Evolutionary conservation across 2,329 filamentous ascomycete species (phyloP).

Genomic region (Laburnicola sp.): DNA sequence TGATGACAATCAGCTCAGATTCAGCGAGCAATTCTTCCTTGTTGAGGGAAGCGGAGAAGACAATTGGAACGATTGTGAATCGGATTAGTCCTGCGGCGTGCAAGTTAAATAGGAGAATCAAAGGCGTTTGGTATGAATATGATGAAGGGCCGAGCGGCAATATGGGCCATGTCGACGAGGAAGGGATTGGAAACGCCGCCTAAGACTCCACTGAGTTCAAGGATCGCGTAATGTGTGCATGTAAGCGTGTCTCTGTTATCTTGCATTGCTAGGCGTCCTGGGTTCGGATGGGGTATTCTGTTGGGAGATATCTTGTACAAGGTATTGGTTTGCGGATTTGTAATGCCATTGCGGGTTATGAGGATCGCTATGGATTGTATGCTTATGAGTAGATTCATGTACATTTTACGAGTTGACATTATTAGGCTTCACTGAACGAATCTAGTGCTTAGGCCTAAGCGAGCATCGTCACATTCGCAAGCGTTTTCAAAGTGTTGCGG

Average conservation of each 20-base stretch:
- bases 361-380: too few relatives aligned
- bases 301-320: too few relatives aligned
- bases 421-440: too few relatives aligned
- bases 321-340: too few relatives aligned
- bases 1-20: conserved; percentile 19
- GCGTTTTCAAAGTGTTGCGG: too few relatives aligned
- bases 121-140: conserved; percentile 45
- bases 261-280: too few relatives aligned
- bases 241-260: background rate
- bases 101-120: conserved; percentile 39
- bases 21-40: conserved; percentile 11
- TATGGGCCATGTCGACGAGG: conserved; percentile 12
- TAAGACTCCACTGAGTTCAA: conserved; percentile 23
- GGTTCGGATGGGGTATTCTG: too few relatives aligned
- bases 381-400: too few relatives aligned
- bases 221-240: conserved; percentile 10
- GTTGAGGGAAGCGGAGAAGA: conserved; percentile 11
- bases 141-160: conserved; percentile 20
- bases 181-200: conserved; percentile 26
- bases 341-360: too few relatives aligned
- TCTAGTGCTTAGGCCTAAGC: too few relatives aligned
- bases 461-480: too few relatives aligned
- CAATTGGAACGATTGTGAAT: conserved; percentile 21
- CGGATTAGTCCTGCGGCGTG: conserved; percentile 35
- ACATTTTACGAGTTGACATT: too few relatives aligned